Evolutionary conservation across 2,329 filamentous ascomycete genomes (phyloP).

Genomic region (Exophiala calicioides): DNA sequence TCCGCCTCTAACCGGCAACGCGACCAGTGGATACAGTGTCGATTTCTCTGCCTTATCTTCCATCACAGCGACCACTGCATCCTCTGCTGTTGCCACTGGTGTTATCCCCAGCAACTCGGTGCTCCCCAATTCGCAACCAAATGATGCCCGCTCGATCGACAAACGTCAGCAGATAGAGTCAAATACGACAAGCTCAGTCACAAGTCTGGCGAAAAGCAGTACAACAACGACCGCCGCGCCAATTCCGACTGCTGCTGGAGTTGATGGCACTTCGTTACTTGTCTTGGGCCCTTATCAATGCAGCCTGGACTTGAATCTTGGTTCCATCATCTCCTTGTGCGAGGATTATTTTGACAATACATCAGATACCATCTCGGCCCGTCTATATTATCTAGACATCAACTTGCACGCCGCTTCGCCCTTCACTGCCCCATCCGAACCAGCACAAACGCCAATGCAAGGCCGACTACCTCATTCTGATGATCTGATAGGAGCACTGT

Average conservation of each 20-base stretch:
- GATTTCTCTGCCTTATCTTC: slow-evolving; percentile 21
- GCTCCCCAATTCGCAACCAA: slow-evolving; percentile 2
- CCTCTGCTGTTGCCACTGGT: background rate
- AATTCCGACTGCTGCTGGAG: slow-evolving; percentile 26
- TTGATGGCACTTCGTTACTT: slow-evolving; percentile 29
- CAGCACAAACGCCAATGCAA: slow-evolving; percentile 44
- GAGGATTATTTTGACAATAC: slow-evolving; percentile 56
- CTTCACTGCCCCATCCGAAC: slow-evolving; percentile 42
- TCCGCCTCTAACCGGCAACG: slow-evolving; percentile 24
- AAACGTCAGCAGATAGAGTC: slow-evolving; percentile 9
- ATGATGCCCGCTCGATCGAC: background rate
- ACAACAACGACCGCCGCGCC: slow-evolving; percentile 18
- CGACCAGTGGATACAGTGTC: slow-evolving; percentile 22
- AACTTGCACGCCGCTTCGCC: slow-evolving; percentile 61
- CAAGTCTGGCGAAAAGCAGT: slow-evolving; percentile 4
- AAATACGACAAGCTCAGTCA: slow-evolving; percentile 3
- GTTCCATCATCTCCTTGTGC: slow-evolving; percentile 53
- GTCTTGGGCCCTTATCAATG: slow-evolving; percentile 59
- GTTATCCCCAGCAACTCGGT: background rate
- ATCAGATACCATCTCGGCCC: slow-evolving; percentile 56
- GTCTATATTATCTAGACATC: slow-evolving; percentile 55
- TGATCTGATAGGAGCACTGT: slow-evolving; percentile 49
- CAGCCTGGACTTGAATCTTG: slow-evolving; percentile 54
- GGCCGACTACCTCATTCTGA: slow-evolving; percentile 46
- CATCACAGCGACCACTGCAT: slow-evolving; percentile 15